Conservation (phyloP, 768 basidiomycete species). For the Heimioporus sp. region DNA sequence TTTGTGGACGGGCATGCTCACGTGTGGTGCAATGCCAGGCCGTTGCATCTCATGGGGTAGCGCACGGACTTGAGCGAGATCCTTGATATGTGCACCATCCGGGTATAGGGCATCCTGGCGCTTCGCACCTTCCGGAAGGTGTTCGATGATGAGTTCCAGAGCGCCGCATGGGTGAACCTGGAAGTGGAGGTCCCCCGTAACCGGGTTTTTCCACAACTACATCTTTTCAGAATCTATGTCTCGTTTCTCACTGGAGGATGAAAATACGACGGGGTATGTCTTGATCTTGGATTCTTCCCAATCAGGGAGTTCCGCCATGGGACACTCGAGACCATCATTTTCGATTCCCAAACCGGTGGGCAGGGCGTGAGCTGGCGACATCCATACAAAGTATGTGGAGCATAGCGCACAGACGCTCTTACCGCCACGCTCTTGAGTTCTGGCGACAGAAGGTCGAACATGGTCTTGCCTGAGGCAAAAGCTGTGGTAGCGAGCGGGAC, state of each 20-base stretch:
- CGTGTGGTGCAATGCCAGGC: constrained; percentile 80
- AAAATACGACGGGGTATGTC: constrained; percentile 59
- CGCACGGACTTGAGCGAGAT: constrained; percentile 69
- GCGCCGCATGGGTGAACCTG: constrained; percentile 87
- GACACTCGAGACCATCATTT: constrained; percentile 69
- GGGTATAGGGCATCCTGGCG: constrained; percentile 74
- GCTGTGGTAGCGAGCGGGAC: constrained; percentile 89
- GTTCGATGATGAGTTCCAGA: constrained; percentile 64
- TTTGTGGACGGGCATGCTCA: constrained; percentile 19
- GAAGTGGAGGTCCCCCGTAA: constrained; percentile 78
- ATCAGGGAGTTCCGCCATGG: constrained; percentile 64
- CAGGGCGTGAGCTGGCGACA: constrained; percentile 71
- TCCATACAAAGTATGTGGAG: constrained; percentile 93
- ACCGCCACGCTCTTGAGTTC: constrained; percentile 81
- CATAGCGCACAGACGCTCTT: constrained; percentile 69
- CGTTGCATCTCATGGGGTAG: constrained; percentile 85
- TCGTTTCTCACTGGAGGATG: neutral
- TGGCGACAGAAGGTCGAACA: constrained; percentile 76
- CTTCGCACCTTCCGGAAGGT: constrained; percentile 60
- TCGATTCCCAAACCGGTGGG: constrained; percentile 84
- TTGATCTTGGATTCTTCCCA: constrained; percentile 81
- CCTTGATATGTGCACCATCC: constrained; percentile 73
- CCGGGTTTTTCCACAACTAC: constrained; percentile 90
- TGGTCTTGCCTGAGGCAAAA: constrained; percentile 76
- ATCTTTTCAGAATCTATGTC: neutral